Percentiles rank a stretch among this genome's conserved stretches.
phyloP scores from a whole-genome alignment of 129 eudicot species.

The Centaurea solstitialis region DNA sequence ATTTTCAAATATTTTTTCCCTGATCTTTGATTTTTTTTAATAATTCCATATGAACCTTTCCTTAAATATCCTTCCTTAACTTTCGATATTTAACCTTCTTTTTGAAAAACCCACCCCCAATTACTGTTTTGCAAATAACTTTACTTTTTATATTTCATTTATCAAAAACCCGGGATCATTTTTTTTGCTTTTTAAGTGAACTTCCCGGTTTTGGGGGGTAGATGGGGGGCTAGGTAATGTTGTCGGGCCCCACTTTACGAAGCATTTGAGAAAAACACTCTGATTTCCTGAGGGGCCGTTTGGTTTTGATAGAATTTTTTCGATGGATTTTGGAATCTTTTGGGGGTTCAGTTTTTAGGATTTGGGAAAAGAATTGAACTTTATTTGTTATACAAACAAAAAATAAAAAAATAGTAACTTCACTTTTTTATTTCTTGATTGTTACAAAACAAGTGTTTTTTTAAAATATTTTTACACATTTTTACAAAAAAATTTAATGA shows the following conservation, averaged over 20 bases:
- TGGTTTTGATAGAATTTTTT: too few species aligned
- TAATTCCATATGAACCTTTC: background rate
- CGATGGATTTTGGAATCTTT: too few species aligned
- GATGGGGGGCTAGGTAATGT: conserved; percentile 90
- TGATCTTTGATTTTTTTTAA: background rate
- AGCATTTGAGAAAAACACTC: conserved; percentile 49
- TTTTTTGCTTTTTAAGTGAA: conserved; percentile 58
- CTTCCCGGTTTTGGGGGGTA: conserved; percentile 74
- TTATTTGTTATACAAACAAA: too few species aligned
- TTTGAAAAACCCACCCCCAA: background rate
- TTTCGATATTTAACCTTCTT: background rate
- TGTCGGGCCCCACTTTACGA: conserved; percentile 55
- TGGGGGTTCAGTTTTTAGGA: too few species aligned
- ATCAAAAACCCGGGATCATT: conserved; percentile 15
- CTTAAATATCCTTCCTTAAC: background rate
- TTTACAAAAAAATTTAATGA: too few species aligned
- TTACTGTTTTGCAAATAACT: background rate
- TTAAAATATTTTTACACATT: too few species aligned
- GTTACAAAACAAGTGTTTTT: too few species aligned
- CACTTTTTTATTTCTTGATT: too few species aligned
- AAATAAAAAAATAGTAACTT: too few species aligned
- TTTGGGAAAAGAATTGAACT: too few species aligned
- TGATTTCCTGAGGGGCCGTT: background rate
- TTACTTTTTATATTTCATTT: background rate
- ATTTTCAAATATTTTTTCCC: too few species aligned